These are phyloP conservation scores for Curvularia lunata DNA, from an alignment of 2,329 filamentous ascomycete genomes.

Conservation along the genomic window DNA sequence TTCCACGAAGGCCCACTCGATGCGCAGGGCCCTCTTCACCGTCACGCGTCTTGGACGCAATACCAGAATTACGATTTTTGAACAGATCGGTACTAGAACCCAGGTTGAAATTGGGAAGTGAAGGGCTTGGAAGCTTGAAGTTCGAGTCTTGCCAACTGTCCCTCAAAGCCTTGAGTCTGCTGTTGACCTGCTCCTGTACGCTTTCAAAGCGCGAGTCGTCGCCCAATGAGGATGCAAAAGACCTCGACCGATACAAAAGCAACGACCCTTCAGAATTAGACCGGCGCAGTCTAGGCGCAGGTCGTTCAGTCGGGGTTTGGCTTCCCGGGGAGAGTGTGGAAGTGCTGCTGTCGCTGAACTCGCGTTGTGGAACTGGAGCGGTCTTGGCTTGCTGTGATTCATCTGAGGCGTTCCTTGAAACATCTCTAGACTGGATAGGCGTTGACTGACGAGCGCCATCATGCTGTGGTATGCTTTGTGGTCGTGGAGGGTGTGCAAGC, in stretches of 20 bases:
- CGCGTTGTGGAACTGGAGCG: slow-evolving; percentile 24
- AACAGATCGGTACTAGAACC: slow-evolving; percentile 42
- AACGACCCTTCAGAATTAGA: slow-evolving; percentile 80
- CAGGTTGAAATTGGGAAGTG: slow-evolving; percentile 61
- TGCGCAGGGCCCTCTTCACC: slow-evolving; percentile 19
- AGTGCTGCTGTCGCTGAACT: slow-evolving; percentile 27
- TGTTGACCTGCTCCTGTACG: slow-evolving; percentile 84
- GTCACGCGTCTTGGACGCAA: slow-evolving; percentile 21
- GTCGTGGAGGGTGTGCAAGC: slow-evolving; percentile 13
- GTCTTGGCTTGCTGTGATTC: slow-evolving; percentile 23
- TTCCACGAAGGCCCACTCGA: slow-evolving; percentile 29
- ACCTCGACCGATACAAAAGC: slow-evolving; percentile 73
- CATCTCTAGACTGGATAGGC: slow-evolving; percentile 13
- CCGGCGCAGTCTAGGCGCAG: slow-evolving; percentile 57
- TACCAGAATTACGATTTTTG: slow-evolving; percentile 24
- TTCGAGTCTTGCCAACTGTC: slow-evolving; percentile 86
- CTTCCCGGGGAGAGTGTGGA: slow-evolving; percentile 21
- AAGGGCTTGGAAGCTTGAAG: slow-evolving; percentile 64
- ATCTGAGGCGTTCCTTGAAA: slow-evolving; percentile 10
- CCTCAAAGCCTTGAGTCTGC: slow-evolving; percentile 85
- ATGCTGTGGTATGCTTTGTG: slow-evolving; percentile 26
- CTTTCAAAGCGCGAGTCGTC: slow-evolving; percentile 82
- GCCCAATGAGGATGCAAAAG: slow-evolving; percentile 80
- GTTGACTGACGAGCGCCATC: slow-evolving; percentile 30
- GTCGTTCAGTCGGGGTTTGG: slow-evolving; percentile 23